phyloP scores from a whole-genome alignment of 31 red algal species.

The Asparagopsis taxiformis region DNA sequence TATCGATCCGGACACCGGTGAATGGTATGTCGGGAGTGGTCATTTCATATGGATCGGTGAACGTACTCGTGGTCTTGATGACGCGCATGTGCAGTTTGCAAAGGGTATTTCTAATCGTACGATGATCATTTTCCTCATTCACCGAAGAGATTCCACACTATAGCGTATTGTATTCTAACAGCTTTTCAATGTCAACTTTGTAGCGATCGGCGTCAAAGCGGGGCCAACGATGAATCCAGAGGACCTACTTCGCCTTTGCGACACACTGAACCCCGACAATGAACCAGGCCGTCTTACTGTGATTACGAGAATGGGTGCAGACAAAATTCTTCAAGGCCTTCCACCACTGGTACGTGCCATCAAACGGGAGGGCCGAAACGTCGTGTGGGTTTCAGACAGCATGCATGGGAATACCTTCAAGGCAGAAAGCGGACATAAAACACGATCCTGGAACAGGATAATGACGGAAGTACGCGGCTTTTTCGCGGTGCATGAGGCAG shows the following conservation, averaged over 20 bases:
- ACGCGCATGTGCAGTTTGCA: slow-evolving; percentile 94
- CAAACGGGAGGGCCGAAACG: slow-evolving; percentile 66
- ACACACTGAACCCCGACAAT: slow-evolving; percentile 89
- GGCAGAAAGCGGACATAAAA: slow-evolving; percentile 77
- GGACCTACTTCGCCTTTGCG: slow-evolving; percentile 81
- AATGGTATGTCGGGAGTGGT: slow-evolving; percentile 73
- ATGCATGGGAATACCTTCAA: slow-evolving; percentile 98
- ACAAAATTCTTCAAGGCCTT: slow-evolving; percentile 72
- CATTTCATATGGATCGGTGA: slow-evolving; percentile 97
- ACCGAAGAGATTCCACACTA: neutral
- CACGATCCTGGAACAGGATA: slow-evolving; percentile 79
- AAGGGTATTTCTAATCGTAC: slow-evolving; percentile 94
- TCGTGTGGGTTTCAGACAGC: slow-evolving; percentile 93
- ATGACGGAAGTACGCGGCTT: slow-evolving; percentile 89
- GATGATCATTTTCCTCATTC: slow-evolving; percentile 26
- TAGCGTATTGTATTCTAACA: neutral
- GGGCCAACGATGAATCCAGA: slow-evolving; percentile 79
- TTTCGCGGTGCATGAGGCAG: slow-evolving; percentile 81
- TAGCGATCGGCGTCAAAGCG: slow-evolving; percentile 91
- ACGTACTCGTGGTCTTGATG: slow-evolving; percentile 87
- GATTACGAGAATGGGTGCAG: slow-evolving; percentile 94
- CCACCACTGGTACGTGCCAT: slow-evolving; percentile 87
- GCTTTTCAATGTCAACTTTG: slow-evolving; percentile 4
- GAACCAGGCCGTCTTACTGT: slow-evolving; percentile 83
- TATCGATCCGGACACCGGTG: slow-evolving; percentile 47